phyloP scores from a whole-genome alignment of 1,139 yeast genomes.

The Candida labiduridarum region DNA sequence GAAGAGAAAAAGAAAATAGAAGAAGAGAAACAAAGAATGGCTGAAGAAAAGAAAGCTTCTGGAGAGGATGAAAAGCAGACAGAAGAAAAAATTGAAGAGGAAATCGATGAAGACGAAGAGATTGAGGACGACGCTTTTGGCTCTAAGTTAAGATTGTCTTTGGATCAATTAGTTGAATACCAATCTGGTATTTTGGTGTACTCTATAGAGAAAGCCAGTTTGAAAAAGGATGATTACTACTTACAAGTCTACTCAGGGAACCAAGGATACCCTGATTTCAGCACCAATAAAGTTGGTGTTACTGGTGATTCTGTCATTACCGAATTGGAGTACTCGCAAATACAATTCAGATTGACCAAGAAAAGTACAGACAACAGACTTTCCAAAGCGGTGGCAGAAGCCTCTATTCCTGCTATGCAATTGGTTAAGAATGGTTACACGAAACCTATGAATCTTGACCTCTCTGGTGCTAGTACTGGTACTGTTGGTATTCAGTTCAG shows the following conservation, averaged over 20 bases:
- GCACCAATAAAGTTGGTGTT: conserved; percentile 48
- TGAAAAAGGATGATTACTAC: conserved; percentile 56
- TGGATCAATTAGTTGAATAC: conserved; percentile 63
- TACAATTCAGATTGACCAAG: conserved; percentile 62
- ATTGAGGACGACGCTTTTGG: conserved; percentile 40
- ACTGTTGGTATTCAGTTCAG: conserved; percentile 64
- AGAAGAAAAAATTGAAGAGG: conserved; percentile 26
- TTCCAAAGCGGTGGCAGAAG: conserved; percentile 63
- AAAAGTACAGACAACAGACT: conserved; percentile 54
- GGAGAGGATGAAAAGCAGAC: conserved; percentile 17
- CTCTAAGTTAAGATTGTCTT: conserved; percentile 56
- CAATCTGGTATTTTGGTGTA: conserved; percentile 77
- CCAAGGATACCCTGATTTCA: conserved; percentile 62
- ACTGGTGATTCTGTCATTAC: conserved; percentile 75
- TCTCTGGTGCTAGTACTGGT: conserved; percentile 50
- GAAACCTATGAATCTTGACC: conserved; percentile 50
- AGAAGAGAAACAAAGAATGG: conserved; percentile 35
- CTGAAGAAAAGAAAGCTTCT: conserved; percentile 26
- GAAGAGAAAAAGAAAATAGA: conserved; percentile 32
- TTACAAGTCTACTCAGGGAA: conserved; percentile 79
- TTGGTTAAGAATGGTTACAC: conserved; percentile 67
- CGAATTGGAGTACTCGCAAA: conserved; percentile 75
- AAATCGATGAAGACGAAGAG: conserved; percentile 37
- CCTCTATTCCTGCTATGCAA: conserved; percentile 67
- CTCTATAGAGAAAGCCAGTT: conserved; percentile 61